Evolutionary conservation across 495 filamentous ascomycete genomes (phyloP), one percentile per base, ranked within the genome.

Genomic region (Lepraria neglecta): DNA sequence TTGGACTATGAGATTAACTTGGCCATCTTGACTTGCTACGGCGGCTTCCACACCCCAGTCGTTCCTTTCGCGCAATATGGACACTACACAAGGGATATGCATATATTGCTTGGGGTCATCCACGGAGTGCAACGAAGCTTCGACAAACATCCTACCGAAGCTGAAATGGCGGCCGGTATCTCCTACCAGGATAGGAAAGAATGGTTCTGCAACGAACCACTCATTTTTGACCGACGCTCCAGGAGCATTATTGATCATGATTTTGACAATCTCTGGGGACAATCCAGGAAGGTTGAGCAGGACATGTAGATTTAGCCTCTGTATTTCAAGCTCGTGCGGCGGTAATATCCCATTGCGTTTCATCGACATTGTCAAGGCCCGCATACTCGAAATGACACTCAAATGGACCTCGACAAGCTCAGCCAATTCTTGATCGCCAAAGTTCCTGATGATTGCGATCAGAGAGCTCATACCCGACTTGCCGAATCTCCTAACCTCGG

Each of bases 351-450:
- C 82, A 67, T 92, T 91, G 45, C 87, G 78, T 70, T 86, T 87
- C 83, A 95, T 95, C 1, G 89, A 94, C 65, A 87, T 79, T 4
- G 87, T 77, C 51, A 96, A 69, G 38, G 88, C 88, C 30, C 82
- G 83, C 61, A 96, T 67, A 68, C 82, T 86, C 24, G 82, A 80
- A 42, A 79, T 61, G 5, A 90, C 73, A 2, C 69, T 71, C 57
- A 87, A 76, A 63, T 85, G 79, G 5, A 81, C 71, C 58, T 75
- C 76, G 38, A 82, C 69, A n/a, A 80, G 62, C 28, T 78, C 77
- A 14, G 73, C 76, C 64, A 80, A 62, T 10, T 71, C 69, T 44
- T 70, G 69, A 59, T 85, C 73, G 11, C 78, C 80, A 10, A 78
- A 79, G 3, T 73, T 78, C 56, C 63, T 77, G 3, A 73, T 74